Conservation (phyloP, 768 basidiomycete species). For the Fistulinella prunicolor region DNA sequence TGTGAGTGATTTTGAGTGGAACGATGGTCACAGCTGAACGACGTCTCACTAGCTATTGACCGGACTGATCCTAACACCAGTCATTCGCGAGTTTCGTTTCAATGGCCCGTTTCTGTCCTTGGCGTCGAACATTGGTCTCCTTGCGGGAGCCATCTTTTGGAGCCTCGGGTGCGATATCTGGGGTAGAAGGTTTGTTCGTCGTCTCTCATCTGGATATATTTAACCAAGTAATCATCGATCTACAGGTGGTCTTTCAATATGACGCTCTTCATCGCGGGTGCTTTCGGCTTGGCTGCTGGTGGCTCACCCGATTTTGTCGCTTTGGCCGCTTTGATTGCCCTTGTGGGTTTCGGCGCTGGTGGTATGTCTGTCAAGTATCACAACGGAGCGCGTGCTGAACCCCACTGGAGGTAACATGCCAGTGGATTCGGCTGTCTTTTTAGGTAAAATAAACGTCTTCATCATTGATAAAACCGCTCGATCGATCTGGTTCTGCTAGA, state of each 20-base stretch:
- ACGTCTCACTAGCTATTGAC: constrained; percentile 33
- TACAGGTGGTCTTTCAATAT: constrained; percentile 50
- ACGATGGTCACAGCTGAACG: neutral
- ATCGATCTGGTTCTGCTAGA: constrained; percentile 34
- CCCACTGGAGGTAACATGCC: constrained; percentile 45
- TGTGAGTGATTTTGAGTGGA: constrained; percentile 20
- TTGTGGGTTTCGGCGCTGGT: constrained; percentile 48
- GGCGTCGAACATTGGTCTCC: constrained; percentile 50
- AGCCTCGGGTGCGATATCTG: constrained; percentile 49
- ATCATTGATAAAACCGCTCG: neutral
- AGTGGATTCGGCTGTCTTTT: constrained; percentile 51
- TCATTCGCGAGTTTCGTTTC: constrained; percentile 47
- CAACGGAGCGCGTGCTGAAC: neutral
- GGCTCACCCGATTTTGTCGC: constrained; percentile 45
- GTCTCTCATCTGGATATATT: neutral
- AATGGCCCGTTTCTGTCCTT: constrained; percentile 48
- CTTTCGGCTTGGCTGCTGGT: constrained; percentile 52
- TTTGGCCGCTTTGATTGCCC: constrained; percentile 45
- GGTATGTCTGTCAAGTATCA: constrained; percentile 23
- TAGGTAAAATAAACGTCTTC: constrained; percentile 32
- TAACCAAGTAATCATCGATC: neutral
- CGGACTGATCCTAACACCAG: constrained; percentile 46
- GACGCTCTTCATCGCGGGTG: constrained; percentile 51
- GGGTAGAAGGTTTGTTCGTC: constrained; percentile 40
- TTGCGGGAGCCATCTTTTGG: constrained; percentile 51